phyloP scores from a whole-genome alignment of 352 stramenopile species.

The Phytopythium boreale region DNA sequence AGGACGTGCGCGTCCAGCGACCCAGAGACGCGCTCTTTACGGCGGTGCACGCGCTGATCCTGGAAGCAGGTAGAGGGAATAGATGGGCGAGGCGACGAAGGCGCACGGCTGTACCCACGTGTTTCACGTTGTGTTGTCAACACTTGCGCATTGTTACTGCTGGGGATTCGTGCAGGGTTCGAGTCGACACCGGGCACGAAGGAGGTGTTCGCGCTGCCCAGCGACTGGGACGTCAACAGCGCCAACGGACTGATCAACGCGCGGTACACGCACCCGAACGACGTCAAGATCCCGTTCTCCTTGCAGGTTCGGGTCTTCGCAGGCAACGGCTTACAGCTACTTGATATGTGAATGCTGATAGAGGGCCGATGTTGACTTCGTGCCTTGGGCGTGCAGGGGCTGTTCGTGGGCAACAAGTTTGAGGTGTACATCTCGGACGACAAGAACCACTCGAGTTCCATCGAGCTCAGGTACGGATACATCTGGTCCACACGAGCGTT shows the following conservation, averaged over 20 bases:
- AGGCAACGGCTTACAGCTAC: too few relatives aligned
- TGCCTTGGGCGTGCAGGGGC: conserved; percentile 26
- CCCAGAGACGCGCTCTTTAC: conserved; percentile 68
- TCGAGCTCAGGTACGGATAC: conserved; percentile 54
- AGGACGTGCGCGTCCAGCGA: conserved; percentile 39
- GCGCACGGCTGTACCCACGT: not conserved
- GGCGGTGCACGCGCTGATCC: conserved; percentile 61
- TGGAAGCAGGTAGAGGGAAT: conserved; percentile 50
- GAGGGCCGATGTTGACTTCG: not conserved
- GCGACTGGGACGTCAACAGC: conserved; percentile 60
- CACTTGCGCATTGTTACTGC: not conserved
- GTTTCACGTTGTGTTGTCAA: not conserved
- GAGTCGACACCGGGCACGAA: conserved; percentile 18
- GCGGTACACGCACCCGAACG: conserved; percentile 52
- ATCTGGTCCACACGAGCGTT: not conserved
- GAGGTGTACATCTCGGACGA: conserved; percentile 75
- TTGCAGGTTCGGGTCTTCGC: conserved; percentile 40
- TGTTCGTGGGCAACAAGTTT: conserved; percentile 77
- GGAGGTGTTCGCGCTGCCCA: conserved; percentile 32
- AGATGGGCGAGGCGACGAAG: not conserved
- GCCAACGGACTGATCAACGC: conserved; percentile 57
- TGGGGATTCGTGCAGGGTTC: conserved; percentile 30
- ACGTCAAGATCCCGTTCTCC: conserved; percentile 45
- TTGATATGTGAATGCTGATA: too few relatives aligned
- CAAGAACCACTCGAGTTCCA: conserved; percentile 63